Evolutionary conservation across 139 green algal genomes (phyloP).

Genomic region (Tetraselmis chui): DNA sequence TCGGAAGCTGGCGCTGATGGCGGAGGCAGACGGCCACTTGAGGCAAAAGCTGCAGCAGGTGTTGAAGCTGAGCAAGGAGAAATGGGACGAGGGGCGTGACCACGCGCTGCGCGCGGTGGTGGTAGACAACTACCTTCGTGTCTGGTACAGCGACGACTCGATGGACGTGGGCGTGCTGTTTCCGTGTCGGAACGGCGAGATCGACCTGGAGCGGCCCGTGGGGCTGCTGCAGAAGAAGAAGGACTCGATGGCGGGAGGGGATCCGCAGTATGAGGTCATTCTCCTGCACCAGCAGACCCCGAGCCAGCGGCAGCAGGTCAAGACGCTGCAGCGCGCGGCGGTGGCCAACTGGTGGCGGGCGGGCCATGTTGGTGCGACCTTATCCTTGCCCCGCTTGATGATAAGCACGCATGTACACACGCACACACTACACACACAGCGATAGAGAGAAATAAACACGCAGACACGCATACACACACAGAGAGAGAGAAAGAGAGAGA

Average conservation of each 20-base stretch:
- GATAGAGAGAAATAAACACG: too few relatives aligned
- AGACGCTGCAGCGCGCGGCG: slow-evolving; percentile 58
- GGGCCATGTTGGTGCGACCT: slow-evolving; percentile 38
- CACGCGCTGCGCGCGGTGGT: slow-evolving; percentile 77
- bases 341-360: slow-evolving; percentile 64
- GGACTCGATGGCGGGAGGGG: slow-evolving; percentile 28
- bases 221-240: slow-evolving; percentile 53
- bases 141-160: slow-evolving; percentile 42
- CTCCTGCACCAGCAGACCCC: slow-evolving; percentile 59
- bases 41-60: slow-evolving; percentile 74
- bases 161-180: slow-evolving; percentile 78
- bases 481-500: too few relatives aligned
- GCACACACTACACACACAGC: too few relatives aligned
- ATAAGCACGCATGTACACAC: too few relatives aligned
- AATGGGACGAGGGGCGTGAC: slow-evolving; percentile 83
- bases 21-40: slow-evolving; percentile 73
- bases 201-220: slow-evolving; percentile 72
- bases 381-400: too few relatives aligned
- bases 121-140: slow-evolving; percentile 70
- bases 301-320: slow-evolving; percentile 64
- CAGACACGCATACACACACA: too few relatives aligned
- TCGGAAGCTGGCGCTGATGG: slow-evolving; percentile 62
- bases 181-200: slow-evolving; percentile 58
- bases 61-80: slow-evolving; percentile 84
- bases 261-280: slow-evolving; percentile 64